Base-by-base conservation (phyloP, 257 asterid species). In the Nicotiana paniculata region DNA sequence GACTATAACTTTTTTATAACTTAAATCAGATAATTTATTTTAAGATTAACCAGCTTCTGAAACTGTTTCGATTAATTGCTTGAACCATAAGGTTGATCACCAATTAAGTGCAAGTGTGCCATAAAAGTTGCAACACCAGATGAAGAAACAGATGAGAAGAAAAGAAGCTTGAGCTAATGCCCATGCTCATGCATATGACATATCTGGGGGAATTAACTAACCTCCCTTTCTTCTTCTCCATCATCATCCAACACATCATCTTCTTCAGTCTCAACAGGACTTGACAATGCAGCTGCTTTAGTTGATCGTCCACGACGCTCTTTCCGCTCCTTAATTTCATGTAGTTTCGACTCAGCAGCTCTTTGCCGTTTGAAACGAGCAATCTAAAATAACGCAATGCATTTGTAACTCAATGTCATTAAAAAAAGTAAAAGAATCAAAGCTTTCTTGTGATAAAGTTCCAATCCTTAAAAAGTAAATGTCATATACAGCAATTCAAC, bases 171-270 rank as follows among this genome's bases (percentile, higher is more conserved):
- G 13, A 43, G 78, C 33, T 30, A 16, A 57, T 78, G 86, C 54
- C 37, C 78, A 74, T 21, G 65, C 33, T 12, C 46, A 37, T 72
- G 57, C 46, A 51, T 66, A 79, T 21, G 37, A 28, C 58, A 69
- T 35, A 80, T 15, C 78, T 62, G 1, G 63, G 33, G 43, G 8
- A 81, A 75, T 61, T 77, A 77, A 87, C 95, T 64, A 46, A 93
- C 99, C 98, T 96, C 98, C 80, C 98, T 89, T 92, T 92, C 99
- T 86, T 94, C 99, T 86, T 96, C 98, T 81, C 99, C 98, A 67
- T 93, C 98, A 77, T 94, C 99, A 84, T 96, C 99, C 77, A 85
- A 90, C 69, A 84, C 59, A 82, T 94, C 98, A 55, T 94, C 98
- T 81, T 93, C 97, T 82, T 90, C 95, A 3, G 86, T 77, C 85